Conservation (phyloP, 1,284 basidiomycete genomes). For the Ceratorhiza oryzae-sativae region DNA sequence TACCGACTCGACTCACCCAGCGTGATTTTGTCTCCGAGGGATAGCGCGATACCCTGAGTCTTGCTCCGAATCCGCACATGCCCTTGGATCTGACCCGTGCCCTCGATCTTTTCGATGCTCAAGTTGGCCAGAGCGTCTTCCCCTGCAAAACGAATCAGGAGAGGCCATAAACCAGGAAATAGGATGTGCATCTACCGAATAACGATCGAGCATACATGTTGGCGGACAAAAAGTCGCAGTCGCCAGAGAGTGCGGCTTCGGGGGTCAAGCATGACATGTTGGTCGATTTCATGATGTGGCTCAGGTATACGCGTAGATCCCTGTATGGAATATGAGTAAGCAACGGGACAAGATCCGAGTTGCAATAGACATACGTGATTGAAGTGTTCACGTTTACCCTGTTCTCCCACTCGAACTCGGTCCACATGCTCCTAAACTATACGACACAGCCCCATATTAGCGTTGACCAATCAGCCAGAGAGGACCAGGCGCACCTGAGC, state of each 20-base stretch:
- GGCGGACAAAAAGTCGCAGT: slow-evolving; percentile 92
- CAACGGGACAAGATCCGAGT: slow-evolving; percentile 13
- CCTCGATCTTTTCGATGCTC: slow-evolving; percentile 89
- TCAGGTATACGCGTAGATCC: slow-evolving; percentile 82
- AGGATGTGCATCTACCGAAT: slow-evolving; percentile 68
- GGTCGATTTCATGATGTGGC: slow-evolving; percentile 90
- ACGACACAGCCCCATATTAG: slow-evolving; percentile 14
- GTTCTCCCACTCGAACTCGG: slow-evolving; percentile 99
- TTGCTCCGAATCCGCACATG: slow-evolving; percentile 94
- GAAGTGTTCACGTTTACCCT: slow-evolving; percentile 89
- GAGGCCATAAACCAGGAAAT: neutral
- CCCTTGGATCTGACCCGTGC: slow-evolving; percentile 78
- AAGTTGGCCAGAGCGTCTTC: slow-evolving; percentile 98
- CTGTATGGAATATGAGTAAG: slow-evolving; percentile 50
- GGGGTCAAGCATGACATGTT: slow-evolving; percentile 97
- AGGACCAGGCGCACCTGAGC: slow-evolving; percentile 67
- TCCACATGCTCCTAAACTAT: slow-evolving; percentile 97
- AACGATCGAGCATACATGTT: slow-evolving; percentile 92
- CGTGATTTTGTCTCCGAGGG: slow-evolving; percentile 89
- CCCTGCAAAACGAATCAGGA: slow-evolving; percentile 56
- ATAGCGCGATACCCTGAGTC: slow-evolving; percentile 94
- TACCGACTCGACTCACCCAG: slow-evolving; percentile 72
- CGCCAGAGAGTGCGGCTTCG: slow-evolving; percentile 87
- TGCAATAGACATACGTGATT: slow-evolving; percentile 64
- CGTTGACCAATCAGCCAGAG: neutral